Base-by-base conservation (phyloP, 2,329 filamentous ascomycete genomes). In the Venturia pyrina region DNA sequence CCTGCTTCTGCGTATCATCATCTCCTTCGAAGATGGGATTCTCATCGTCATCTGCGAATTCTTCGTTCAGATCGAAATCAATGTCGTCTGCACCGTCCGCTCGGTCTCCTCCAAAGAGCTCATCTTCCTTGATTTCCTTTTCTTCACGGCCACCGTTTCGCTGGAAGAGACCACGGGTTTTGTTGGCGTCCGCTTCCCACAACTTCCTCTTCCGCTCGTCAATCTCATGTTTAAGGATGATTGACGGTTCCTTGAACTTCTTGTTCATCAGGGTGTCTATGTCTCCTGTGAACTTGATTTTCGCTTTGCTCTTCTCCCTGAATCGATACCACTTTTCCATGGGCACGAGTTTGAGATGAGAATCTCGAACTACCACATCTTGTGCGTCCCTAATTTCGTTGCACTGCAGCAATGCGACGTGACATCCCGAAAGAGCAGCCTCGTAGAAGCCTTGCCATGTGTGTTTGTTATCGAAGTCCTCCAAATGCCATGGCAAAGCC, bases 261-360 rank as follows among this genome's bases (percentile, higher is more conserved):
- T 90, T 89, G 67, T 84, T 87, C 88, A 96, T 91, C 66, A 87
- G 82, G 65, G 88, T 88, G 74, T 98, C 93, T 0, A 90, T 91
- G 73, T 96, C 88, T 68, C 96, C 93, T 13, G 93, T 87, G 0
- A 86, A 88, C 75, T 93, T 85, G 0, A 87, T 83, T 73, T 89
- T 87, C 73, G 95, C 93, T 65, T 91, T 89, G 69, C 77, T 73
- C 74, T 93, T 93, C 56, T 88, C 83, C 4, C 85, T 87, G 74
- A 96, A 96, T 66, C 87, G 89, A 78, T 99, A 99, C 88, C 90
- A 97, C 73, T 97, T 96, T 77, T 99, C 93, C 21, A 98, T 78
- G 0, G 96, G 96, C 2, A 96, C 83, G 86, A 98, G 90, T 67
- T 88, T 87, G 17, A 59, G 53, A 37, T 59, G 53, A 28, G 28